These are phyloP conservation scores for Colletotrichum sp. DNA, from an alignment of 2,329 filamentous ascomycete species.

Conservation along the genomic window DNA sequence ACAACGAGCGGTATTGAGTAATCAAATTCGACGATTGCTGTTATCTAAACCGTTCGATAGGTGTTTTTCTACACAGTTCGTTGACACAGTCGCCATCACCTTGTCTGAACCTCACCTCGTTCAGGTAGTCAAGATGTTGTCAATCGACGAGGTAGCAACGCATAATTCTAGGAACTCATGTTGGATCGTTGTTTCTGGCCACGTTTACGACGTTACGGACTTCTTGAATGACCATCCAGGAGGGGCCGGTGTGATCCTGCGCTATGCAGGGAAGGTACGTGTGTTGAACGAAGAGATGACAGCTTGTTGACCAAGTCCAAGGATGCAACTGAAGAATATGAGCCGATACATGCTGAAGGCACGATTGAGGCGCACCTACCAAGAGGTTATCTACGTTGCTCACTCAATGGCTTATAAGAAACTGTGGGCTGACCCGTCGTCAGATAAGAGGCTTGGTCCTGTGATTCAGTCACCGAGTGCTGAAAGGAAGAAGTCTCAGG, in stretches of 20 bases:
- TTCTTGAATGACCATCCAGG: background rate
- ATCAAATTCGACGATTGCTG: background rate
- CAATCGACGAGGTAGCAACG: background rate
- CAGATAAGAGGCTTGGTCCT: background rate
- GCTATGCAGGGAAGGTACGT: background rate
- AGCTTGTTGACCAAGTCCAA: background rate
- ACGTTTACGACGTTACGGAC: background rate
- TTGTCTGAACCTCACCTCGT: background rate
- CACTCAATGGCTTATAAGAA: background rate
- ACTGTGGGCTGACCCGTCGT: accelerated
- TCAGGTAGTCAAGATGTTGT: background rate
- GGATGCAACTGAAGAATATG: background rate
- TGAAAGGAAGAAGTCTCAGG: background rate
- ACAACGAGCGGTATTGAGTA: background rate
- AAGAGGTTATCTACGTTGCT: background rate
- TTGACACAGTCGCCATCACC: background rate
- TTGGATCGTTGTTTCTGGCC: background rate
- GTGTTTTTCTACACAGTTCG: background rate
- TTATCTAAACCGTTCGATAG: background rate
- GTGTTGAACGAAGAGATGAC: background rate
- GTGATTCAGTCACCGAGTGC: background rate
- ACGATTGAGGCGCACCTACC: background rate
- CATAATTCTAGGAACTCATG: background rate
- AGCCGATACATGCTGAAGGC: background rate
- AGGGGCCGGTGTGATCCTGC: background rate